These are phyloP conservation scores for Sicyos baderoa DNA, from an alignment of 306 rosid species.

Conservation along the genomic window DNA sequence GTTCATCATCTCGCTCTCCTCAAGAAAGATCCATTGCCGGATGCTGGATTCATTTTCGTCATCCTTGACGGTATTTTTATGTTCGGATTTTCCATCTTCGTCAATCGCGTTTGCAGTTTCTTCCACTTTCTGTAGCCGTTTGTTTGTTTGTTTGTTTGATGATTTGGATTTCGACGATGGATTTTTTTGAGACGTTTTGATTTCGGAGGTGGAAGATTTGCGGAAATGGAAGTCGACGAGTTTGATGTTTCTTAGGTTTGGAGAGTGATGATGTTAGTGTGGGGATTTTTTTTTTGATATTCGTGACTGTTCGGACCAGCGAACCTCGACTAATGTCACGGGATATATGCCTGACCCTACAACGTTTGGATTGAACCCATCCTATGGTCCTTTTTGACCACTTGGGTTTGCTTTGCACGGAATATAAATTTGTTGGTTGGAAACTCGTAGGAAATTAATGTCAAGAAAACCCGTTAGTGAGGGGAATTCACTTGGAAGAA, in stretches of 20 bases:
- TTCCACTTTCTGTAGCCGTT: neutral
- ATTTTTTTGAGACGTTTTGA: neutral
- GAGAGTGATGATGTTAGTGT: slow-evolving; percentile 14
- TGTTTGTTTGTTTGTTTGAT: neutral
- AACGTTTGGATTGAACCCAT: too few species aligned
- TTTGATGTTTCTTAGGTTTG: neutral
- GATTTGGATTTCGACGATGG: neutral
- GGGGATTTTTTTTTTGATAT: too few species aligned
- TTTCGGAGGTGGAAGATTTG: neutral
- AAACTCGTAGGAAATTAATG: too few species aligned
- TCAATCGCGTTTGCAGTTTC: slow-evolving; percentile 1
- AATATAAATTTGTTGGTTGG: too few species aligned
- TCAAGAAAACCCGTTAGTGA: too few species aligned
- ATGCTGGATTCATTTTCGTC: neutral
- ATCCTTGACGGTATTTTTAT: neutral
- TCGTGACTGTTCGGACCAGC: too few species aligned
- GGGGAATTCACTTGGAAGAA: slow-evolving; percentile 4
- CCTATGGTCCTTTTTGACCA: too few species aligned
- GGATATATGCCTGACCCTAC: too few species aligned
- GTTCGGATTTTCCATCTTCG: neutral
- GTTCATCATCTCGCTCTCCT: slow-evolving; percentile 5
- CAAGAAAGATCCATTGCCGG: neutral
- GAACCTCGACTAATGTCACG: too few species aligned
- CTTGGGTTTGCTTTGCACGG: too few species aligned
- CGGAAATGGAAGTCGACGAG: slow-evolving; percentile 8